These are phyloP conservation scores for Neurospora sp. DNA, from an alignment of 495 filamentous ascomycete genomes.

Conservation along the genomic window DNA sequence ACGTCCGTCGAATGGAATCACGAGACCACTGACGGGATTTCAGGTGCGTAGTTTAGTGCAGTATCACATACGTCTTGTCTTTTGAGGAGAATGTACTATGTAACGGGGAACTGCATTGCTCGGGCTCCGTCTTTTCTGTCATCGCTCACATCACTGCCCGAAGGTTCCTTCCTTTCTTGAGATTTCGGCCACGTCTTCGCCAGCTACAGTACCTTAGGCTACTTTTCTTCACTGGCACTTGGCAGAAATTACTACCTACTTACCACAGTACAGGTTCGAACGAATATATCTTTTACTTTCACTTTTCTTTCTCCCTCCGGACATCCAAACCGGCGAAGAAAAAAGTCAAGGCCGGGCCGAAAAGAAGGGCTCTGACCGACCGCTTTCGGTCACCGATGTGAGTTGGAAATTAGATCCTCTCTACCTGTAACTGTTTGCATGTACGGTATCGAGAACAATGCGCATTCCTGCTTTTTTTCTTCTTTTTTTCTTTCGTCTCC, in stretches of 20 bases:
- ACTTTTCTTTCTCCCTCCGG: neutral
- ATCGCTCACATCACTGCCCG: neutral
- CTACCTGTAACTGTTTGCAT: neutral
- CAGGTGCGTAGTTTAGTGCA: neutral
- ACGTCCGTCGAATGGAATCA: neutral
- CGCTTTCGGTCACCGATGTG: neutral
- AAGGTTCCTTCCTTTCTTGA: neutral
- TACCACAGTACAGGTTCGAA: neutral
- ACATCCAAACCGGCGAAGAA: neutral
- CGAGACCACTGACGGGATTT: neutral
- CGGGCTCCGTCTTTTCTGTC: neutral
- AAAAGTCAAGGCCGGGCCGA: neutral
- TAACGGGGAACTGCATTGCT: neutral
- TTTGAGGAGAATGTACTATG: neutral
- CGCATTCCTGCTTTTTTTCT: neutral
- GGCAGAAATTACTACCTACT: neutral
- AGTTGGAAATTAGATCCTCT: neutral
- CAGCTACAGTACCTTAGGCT: neutral
- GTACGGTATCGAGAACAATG: neutral
- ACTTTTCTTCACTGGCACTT: neutral
- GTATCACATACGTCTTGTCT: neutral
- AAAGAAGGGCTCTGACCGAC: neutral
- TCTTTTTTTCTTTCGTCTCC: neutral
- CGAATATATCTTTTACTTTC: neutral
- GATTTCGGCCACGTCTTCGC: neutral